Percentiles rank a stretch among this genome's conserved stretches.
Conservation (phyloP, 345 rosid genomes). For the Lepidium africanum region DNA sequence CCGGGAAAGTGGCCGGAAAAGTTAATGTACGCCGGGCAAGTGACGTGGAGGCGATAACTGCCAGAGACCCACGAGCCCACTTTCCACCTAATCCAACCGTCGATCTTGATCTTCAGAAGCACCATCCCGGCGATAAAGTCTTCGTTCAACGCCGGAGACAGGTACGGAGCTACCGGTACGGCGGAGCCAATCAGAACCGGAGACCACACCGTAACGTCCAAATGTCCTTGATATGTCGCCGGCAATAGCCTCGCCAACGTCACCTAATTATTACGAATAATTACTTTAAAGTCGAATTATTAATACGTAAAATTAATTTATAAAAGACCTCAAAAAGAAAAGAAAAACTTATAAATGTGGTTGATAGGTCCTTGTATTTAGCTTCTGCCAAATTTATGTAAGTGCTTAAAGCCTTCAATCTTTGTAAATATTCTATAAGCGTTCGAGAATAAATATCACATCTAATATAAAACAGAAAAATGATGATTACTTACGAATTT, state of each 20-base stretch:
- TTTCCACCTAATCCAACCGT: slow-evolving; percentile 57
- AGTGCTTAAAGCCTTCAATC: not conserved
- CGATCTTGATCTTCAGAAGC: slow-evolving; percentile 45
- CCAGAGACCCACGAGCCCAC: slow-evolving; percentile 79
- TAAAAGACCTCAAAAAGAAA: too few relatives aligned
- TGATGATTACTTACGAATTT: not conserved
- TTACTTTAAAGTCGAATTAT: not conserved
- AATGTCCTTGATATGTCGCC: slow-evolving; percentile 53
- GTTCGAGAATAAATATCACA: not conserved
- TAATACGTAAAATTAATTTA: not conserved
- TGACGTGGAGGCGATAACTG: slow-evolving; percentile 43
- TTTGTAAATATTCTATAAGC: not conserved
- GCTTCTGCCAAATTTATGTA: not conserved
- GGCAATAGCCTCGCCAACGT: slow-evolving; percentile 50
- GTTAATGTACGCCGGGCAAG: slow-evolving; percentile 52
- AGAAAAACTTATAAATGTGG: not conserved
- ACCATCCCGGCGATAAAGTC: slow-evolving; percentile 52
- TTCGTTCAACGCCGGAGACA: slow-evolving; percentile 34
- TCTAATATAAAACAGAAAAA: not conserved
- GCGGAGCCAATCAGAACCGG: slow-evolving; percentile 44
- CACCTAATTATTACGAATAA: slow-evolving; percentile 15
- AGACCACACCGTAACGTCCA: slow-evolving; percentile 59
- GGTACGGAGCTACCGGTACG: slow-evolving; percentile 44
- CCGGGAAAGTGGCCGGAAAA: slow-evolving; percentile 16
- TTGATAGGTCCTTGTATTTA: not conserved